phyloP scores from a whole-genome alignment of 208 protist species.

The Acanthamoeba polyphaga region DNA sequence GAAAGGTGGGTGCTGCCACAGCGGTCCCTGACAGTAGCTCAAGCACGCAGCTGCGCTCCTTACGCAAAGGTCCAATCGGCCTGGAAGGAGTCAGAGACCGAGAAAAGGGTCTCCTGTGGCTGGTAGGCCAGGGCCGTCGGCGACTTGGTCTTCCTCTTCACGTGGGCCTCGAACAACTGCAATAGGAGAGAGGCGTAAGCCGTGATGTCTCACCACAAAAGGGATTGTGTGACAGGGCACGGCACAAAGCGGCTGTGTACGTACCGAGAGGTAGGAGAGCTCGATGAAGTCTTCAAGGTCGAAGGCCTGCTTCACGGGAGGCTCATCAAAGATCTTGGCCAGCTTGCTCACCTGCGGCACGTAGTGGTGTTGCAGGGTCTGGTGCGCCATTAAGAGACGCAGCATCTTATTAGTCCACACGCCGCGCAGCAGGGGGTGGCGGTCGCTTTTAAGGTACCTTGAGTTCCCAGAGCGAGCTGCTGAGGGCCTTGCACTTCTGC shows the following conservation, averaged over 20 bases:
- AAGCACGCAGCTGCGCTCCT: background rate
- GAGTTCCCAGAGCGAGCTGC: constrained; percentile 74
- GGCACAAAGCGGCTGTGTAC: background rate
- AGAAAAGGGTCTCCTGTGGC: constrained; percentile 65
- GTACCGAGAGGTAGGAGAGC: constrained; percentile 66
- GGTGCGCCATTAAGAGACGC: background rate
- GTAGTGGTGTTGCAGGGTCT: constrained; percentile 65
- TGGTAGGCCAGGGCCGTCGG: constrained; percentile 57
- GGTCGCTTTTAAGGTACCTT: constrained; percentile 9
- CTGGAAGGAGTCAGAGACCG: constrained; percentile 18
- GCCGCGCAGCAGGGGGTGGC: background rate
- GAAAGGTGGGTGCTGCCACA: too few species aligned
- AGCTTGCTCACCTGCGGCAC: constrained; percentile 59
- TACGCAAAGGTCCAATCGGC: background rate
- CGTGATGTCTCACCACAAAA: background rate
- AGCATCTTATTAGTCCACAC: background rate
- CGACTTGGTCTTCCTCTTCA: constrained; percentile 70
- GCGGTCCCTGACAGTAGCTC: too few species aligned
- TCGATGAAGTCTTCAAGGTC: constrained; percentile 70
- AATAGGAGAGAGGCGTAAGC: background rate
- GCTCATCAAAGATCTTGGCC: constrained; percentile 68
- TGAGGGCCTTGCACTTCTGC: constrained; percentile 66
- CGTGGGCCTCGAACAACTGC: constrained; percentile 68
- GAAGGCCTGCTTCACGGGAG: constrained; percentile 48
- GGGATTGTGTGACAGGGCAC: background rate